These are phyloP conservation scores for Gossypium arboreum DNA, from an alignment of 345 rosid genomes.

Conservation along the genomic window DNA sequence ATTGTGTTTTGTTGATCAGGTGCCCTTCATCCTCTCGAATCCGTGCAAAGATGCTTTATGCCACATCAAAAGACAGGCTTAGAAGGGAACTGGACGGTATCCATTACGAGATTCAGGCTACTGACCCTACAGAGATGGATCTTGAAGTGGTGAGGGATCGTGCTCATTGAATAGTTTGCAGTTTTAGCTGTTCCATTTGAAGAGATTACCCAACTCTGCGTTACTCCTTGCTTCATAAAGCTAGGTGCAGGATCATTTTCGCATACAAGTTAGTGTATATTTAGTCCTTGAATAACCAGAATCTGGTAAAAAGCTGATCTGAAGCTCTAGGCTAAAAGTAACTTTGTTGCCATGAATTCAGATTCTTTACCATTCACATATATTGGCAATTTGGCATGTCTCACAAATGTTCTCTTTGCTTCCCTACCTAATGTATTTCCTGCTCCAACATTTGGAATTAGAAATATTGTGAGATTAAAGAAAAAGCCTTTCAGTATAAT, in stretches of 20 bases:
- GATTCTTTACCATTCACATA: background rate
- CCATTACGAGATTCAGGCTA: slow-evolving; percentile 80
- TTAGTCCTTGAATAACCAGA: slow-evolving; percentile 17
- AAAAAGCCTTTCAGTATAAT: background rate
- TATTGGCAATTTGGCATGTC: background rate
- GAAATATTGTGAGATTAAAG: background rate
- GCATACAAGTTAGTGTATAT: background rate
- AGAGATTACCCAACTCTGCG: background rate
- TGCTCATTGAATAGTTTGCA: slow-evolving; percentile 35
- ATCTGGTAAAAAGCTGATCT: slow-evolving; percentile 20
- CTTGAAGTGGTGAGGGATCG: slow-evolving; percentile 61
- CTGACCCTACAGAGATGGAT: slow-evolving; percentile 80
- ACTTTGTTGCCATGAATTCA: background rate
- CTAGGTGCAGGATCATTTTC: slow-evolving; percentile 8
- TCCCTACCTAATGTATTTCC: background rate
- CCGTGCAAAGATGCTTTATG: slow-evolving; percentile 72
- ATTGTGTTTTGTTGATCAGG: slow-evolving; percentile 35
- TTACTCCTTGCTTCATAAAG: slow-evolving; percentile 11
- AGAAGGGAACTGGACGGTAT: slow-evolving; percentile 71
- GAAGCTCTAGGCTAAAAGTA: slow-evolving; percentile 11
- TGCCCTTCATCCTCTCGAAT: slow-evolving; percentile 63
- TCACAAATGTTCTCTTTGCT: background rate
- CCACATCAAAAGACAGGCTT: slow-evolving; percentile 65
- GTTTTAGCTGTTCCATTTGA: background rate
- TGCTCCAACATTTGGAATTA: background rate